Percentiles rank a stretch among this genome's conserved stretches.
Evolutionary conservation across 768 basidiomycete genomes (phyloP).

Genomic region (Asterophora lycoperdoides): DNA sequence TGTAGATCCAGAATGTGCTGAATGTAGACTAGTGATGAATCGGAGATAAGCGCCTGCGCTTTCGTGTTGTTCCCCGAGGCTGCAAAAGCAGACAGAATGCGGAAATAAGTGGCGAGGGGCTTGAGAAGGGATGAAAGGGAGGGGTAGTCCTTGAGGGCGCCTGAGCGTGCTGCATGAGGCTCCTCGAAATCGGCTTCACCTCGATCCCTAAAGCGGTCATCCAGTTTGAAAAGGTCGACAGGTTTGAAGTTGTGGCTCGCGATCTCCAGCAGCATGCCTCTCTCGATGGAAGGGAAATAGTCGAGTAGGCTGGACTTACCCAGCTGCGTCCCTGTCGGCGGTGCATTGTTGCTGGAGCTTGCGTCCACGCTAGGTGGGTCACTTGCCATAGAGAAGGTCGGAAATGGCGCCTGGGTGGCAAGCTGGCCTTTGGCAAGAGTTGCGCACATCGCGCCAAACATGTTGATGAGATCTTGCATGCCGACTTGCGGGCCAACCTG

Average conservation of each 20-base stretch:
- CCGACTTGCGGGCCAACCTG: too few relatives aligned
- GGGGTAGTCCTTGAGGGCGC: constrained; percentile 6
- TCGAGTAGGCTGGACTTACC: too few relatives aligned
- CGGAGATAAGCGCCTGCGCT: neutral
- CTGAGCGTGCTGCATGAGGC: neutral
- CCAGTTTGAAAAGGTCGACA: constrained; percentile 2
- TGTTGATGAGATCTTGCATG: too few relatives aligned
- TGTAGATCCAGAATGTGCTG: neutral
- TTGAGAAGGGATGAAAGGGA: constrained; percentile 4
- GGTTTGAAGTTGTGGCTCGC: constrained; percentile 2
- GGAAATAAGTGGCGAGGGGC: neutral
- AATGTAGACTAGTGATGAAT: neutral
- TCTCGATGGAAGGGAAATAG: constrained; percentile 8
- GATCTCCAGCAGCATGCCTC: constrained; percentile 7
- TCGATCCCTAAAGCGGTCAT: neutral
- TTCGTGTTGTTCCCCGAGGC: neutral
- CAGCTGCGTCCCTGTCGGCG: too few relatives aligned
- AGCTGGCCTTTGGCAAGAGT: too few relatives aligned
- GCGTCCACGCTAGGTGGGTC: too few relatives aligned
- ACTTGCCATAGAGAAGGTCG: too few relatives aligned
- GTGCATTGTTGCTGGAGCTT: too few relatives aligned
- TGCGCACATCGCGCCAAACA: too few relatives aligned
- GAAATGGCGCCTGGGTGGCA: too few relatives aligned
- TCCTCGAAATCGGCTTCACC: neutral
- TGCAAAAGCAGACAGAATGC: neutral